Percentiles rank a stretch among this genome's conserved stretches.
Evolutionary conservation across 257 asterid genomes (phyloP).

Genomic region (Salvia splendens): DNA sequence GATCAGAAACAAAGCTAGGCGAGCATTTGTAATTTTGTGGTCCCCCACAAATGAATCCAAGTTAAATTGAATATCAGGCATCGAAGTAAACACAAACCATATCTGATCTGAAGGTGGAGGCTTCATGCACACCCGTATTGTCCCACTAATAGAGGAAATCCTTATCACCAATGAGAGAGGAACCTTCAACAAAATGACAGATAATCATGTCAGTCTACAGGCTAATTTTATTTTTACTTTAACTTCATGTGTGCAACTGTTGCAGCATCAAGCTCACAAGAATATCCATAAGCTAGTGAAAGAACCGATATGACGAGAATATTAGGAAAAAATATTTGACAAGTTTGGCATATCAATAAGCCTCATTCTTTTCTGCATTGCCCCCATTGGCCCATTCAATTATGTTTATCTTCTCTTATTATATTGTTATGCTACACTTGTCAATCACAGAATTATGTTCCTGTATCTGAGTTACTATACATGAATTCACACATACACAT

Average conservation of each 20-base stretch:
- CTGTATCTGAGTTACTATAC: neutral
- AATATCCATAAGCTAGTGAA: neutral
- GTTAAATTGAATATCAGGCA: conserved; percentile 87
- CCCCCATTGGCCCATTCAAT: neutral
- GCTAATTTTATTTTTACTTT: conserved; percentile 10
- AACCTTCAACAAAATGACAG: conserved; percentile 57
- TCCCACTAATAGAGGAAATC: conserved; percentile 82
- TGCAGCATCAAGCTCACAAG: conserved; percentile 8
- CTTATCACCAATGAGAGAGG: conserved; percentile 75
- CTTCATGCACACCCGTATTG: conserved; percentile 69
- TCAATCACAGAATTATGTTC: neutral
- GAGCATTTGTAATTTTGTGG: conserved; percentile 78
- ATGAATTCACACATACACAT: neutral
- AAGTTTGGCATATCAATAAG: conserved; percentile 5
- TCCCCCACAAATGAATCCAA: conserved; percentile 86
- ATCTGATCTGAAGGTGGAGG: conserved; percentile 97
- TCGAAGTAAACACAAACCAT: conserved; percentile 85
- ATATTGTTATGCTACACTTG: neutral
- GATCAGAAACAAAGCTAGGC: conserved; percentile 67
- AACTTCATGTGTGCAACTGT: conserved; percentile 16
- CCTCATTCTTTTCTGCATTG: neutral
- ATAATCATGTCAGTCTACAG: conserved; percentile 27
- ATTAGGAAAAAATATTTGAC: neutral
- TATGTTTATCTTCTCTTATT: conserved; percentile 4
- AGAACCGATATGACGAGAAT: conserved; percentile 4